Percentiles rank a stretch among this genome's conserved stretches.
Evolutionary conservation across 2,329 filamentous ascomycete genomes (phyloP).

Genomic region (Aspergillus brasiliensis): DNA sequence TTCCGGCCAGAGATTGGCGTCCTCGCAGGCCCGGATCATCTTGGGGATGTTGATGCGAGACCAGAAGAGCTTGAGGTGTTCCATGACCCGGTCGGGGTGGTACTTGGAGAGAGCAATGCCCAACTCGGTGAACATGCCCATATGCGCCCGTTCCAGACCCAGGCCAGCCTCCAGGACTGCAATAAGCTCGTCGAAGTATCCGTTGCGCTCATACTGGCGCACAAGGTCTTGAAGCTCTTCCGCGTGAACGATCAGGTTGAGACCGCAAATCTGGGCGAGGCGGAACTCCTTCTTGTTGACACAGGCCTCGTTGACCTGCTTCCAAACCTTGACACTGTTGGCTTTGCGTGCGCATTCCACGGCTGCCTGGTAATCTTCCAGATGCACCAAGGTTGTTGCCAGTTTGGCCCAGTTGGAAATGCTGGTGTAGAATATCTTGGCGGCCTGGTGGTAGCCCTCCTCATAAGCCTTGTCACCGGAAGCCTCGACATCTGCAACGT

Average conservation of each 20-base stretch:
- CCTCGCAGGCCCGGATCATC: constrained; percentile 90
- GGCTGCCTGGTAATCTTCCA: constrained; percentile 94
- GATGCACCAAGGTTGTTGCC: constrained; percentile 94
- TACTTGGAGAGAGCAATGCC: constrained; percentile 93
- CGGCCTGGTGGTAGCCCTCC: constrained; percentile 90
- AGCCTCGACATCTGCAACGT: constrained; percentile 93
- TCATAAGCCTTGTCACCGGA: constrained; percentile 97
- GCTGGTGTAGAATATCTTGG: constrained; percentile 98
- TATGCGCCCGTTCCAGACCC: constrained; percentile 86
- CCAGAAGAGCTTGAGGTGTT: constrained; percentile 99
- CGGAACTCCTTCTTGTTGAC: constrained; percentile 98
- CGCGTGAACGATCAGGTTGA: constrained; percentile 96
- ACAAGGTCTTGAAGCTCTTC: constrained; percentile 92
- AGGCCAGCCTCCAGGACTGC: constrained; percentile 90
- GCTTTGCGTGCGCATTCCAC: constrained; percentile 98
- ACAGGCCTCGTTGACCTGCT: constrained; percentile 95
- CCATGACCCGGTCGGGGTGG: constrained; percentile 94
- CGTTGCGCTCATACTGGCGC: constrained; percentile 93
- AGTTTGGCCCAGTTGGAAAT: constrained; percentile 99
- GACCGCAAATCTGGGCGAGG: constrained; percentile 95
- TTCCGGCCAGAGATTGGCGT: constrained; percentile 95
- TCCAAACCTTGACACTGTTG: constrained; percentile 99
- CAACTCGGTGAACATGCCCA: constrained; percentile 95
- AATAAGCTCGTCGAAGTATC: constrained; percentile 98
- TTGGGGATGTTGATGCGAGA: constrained; percentile 96